Conservation (phyloP, 352 stramenopile genomes). For the Phytopythium chamaehyphon region DNA sequence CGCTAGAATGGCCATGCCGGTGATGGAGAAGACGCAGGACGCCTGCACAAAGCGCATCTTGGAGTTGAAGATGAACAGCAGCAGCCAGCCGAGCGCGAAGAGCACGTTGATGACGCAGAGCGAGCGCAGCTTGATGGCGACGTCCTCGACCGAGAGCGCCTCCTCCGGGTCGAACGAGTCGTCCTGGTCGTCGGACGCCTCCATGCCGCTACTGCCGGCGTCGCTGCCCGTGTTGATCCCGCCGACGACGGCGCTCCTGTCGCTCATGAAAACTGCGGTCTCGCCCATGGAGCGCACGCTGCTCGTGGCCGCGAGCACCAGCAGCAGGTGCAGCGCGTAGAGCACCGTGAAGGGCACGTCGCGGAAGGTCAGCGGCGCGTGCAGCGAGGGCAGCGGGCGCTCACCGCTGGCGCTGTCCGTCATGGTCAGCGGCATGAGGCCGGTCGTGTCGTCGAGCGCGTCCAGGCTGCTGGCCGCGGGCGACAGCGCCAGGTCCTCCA, state of each 20-base stretch:
- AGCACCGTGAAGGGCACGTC: slow-evolving; percentile 48
- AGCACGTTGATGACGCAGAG: slow-evolving; percentile 70
- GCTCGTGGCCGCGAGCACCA: slow-evolving; percentile 41
- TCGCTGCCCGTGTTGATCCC: slow-evolving; percentile 3
- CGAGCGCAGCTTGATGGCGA: slow-evolving; percentile 53
- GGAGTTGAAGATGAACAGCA: slow-evolving; percentile 70
- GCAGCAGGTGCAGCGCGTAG: slow-evolving; percentile 49
- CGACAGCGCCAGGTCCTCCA: slow-evolving; percentile 60
- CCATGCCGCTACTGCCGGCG: neutral
- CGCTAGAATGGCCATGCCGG: slow-evolving; percentile 44
- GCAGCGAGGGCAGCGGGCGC: slow-evolving; percentile 59
- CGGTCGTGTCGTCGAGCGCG: slow-evolving; percentile 28
- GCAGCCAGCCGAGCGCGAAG: slow-evolving; percentile 62
- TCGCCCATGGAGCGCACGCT: slow-evolving; percentile 37
- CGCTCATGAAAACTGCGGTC: slow-evolving; percentile 9
- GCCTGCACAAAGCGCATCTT: slow-evolving; percentile 72
- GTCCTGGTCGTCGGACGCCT: slow-evolving; percentile 1
- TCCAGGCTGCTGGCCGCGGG: slow-evolving; percentile 17
- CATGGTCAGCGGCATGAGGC: slow-evolving; percentile 67
- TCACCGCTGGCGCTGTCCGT: slow-evolving; percentile 51
- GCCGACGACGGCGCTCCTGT: slow-evolving; percentile 24
- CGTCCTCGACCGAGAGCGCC: slow-evolving; percentile 32
- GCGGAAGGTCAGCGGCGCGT: slow-evolving; percentile 52
- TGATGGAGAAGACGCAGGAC: slow-evolving; percentile 62
- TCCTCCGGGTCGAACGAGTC: slow-evolving; percentile 14